Evolutionary conservation across 2,329 filamentous ascomycete genomes (phyloP).

Genomic region (Fusarium tanahbumbuense): DNA sequence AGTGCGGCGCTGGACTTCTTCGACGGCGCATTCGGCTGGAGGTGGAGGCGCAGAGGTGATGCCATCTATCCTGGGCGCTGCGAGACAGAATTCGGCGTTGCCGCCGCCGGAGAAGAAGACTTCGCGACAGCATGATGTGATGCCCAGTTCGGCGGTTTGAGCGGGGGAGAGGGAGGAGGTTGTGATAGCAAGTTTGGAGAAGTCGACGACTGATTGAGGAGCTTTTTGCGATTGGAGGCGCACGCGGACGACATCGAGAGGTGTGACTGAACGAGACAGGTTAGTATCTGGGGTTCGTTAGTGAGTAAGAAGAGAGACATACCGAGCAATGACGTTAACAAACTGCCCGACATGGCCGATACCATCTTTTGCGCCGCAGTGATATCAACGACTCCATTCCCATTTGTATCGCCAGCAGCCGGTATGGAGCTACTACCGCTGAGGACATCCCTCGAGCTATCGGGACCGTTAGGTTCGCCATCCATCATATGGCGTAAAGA

Average conservation of each 20-base stretch:
- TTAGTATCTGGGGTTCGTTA: slow-evolving; percentile 9
- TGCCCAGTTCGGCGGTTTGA: slow-evolving; percentile 83
- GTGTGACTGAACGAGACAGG: slow-evolving; percentile 73
- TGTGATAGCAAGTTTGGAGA: slow-evolving; percentile 67
- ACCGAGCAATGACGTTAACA: slow-evolving; percentile 91
- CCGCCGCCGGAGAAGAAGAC: slow-evolving; percentile 97
- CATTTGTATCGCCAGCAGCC: slow-evolving; percentile 16
- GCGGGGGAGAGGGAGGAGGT: slow-evolving; percentile 73
- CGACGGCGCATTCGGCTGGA: slow-evolving; percentile 80
- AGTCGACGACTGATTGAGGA: slow-evolving; percentile 62
- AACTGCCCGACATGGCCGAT: slow-evolving; percentile 89
- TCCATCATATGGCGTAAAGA: slow-evolving; percentile 48
- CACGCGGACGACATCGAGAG: slow-evolving; percentile 95
- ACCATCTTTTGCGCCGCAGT: slow-evolving; percentile 92
- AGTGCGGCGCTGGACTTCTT: slow-evolving; percentile 83
- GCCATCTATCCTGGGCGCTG: slow-evolving; percentile 67
- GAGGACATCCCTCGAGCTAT: slow-evolving; percentile 16
- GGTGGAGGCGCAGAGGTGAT: slow-evolving; percentile 59
- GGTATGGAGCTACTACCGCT: slow-evolving; percentile 19
- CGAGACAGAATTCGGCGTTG: slow-evolving; percentile 82
- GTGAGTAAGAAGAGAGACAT: slow-evolving; percentile 48
- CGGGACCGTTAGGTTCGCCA: slow-evolving; percentile 25
- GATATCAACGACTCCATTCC: slow-evolving; percentile 69
- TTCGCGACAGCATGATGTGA: slow-evolving; percentile 94
- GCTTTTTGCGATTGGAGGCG: slow-evolving; percentile 85